phyloP scores from a whole-genome alignment of 1,284 basidiomycete genomes.

The Austroboletus rostrupii region DNA sequence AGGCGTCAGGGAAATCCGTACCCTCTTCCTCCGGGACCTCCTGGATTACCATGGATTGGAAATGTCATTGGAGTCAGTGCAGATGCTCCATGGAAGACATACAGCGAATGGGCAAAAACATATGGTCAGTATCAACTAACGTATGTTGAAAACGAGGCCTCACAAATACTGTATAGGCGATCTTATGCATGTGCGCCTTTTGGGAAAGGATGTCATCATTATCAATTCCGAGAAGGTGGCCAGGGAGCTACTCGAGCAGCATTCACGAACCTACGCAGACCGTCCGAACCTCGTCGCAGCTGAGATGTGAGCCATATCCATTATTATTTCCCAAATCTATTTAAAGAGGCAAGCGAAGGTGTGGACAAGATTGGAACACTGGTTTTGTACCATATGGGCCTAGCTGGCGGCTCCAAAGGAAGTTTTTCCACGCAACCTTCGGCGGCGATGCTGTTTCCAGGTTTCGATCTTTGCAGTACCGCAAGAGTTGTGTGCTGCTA shows the following conservation, averaged over 20 bases:
- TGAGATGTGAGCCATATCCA: background rate
- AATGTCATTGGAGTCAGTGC: conserved; percentile 4
- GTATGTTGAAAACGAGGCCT: background rate
- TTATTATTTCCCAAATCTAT: background rate
- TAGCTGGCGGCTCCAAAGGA: conserved; percentile 4
- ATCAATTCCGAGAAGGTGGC: conserved; percentile 8
- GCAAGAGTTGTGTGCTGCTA: conserved; percentile 1
- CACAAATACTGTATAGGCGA: background rate
- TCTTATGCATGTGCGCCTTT: conserved; percentile 2
- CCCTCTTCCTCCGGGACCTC: conserved; percentile 8
- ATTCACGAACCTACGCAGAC: conserved; percentile 5
- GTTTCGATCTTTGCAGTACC: background rate
- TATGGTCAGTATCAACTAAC: background rate
- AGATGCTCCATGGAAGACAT: conserved; percentile 8
- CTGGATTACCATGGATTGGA: conserved; percentile 9
- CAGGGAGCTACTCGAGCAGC: conserved; percentile 5
- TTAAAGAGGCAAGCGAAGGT: background rate
- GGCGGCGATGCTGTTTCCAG: background rate
- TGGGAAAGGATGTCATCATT: conserved; percentile 8
- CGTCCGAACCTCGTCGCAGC: conserved; percentile 1
- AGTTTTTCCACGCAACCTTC: conserved; percentile 4
- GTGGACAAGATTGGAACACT: conserved; percentile 1
- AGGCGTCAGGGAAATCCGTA: background rate
- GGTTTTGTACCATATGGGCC: background rate
- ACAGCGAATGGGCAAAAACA: conserved; percentile 1